Evolutionary conservation across 139 green algal species (phyloP).

Genomic region (Deuterostichococcus epilithicus): DNA sequence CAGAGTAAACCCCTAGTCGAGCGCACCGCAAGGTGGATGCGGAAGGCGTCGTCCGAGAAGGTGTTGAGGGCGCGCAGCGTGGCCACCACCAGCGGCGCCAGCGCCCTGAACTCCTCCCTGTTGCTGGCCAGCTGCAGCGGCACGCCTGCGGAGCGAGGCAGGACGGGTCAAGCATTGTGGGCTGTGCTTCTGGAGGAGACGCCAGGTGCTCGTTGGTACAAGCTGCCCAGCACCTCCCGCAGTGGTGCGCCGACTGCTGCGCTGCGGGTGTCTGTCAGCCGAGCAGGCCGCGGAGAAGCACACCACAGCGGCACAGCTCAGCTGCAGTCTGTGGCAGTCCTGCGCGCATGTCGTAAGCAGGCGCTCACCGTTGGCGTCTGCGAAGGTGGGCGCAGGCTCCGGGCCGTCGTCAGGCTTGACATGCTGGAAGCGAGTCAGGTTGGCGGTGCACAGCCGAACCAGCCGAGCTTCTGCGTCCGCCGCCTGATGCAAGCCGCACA

Average conservation of each 20-base stretch:
- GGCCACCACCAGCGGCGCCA: conserved; percentile 60
- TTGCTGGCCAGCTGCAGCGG: conserved; percentile 42
- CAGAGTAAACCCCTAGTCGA: no score
- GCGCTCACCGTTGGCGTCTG: background rate
- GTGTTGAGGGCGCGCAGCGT: conserved; percentile 62
- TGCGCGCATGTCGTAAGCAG: background rate
- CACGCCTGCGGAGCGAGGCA: conserved; percentile 14
- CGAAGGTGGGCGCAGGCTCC: background rate
- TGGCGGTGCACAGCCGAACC: conserved; percentile 59
- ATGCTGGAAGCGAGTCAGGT: conserved; percentile 64
- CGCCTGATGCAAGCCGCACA: conserved; percentile 5
- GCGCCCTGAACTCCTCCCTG: conserved; percentile 55
- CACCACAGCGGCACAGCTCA: no score
- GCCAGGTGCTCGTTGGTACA: no score
- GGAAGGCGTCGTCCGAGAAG: conserved; percentile 64
- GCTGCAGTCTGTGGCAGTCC: background rate
- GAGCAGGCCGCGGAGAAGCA: no score
- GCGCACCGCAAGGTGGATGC: conserved; percentile 42
- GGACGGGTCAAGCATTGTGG: background rate
- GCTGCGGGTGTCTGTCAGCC: no score
- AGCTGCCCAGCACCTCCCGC: no score
- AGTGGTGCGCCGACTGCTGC: no score
- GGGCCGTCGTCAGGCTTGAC: background rate
- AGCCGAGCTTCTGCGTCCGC: conserved; percentile 46
- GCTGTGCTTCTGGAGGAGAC: background rate